Conservation (phyloP, 805 yeast genomes). For the Komagataella pastoris region DNA sequence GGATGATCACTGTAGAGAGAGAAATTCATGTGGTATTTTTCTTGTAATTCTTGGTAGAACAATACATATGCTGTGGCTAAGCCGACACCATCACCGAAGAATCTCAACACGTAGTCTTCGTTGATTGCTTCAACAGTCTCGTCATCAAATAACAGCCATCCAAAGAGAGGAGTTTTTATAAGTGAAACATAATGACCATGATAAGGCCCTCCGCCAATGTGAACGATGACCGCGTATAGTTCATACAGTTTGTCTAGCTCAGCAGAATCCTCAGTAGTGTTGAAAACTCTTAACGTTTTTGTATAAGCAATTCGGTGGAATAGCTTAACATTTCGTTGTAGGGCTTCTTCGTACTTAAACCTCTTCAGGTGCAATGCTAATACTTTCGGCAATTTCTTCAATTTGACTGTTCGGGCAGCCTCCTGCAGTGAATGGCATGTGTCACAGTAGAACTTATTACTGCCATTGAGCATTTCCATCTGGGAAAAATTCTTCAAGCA, state of each 20-base stretch:
- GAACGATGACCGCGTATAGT: conserved; percentile 77
- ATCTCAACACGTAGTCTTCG: conserved; percentile 69
- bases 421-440: conserved; percentile 84
- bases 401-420: conserved; percentile 79
- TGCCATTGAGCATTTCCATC: conserved; percentile 72
- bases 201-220: conserved; percentile 95
- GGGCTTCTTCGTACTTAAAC: conserved; percentile 79
- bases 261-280: conserved; percentile 44
- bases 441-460: conserved; percentile 90
- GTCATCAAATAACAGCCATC: conserved; percentile 93
- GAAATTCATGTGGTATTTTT: conserved; percentile 15
- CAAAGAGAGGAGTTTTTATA: conserved; percentile 61
- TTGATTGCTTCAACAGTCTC: conserved; percentile 86
- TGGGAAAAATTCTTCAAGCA: conserved; percentile 74
- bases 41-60: conserved; percentile 56
- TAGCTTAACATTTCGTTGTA: conserved; percentile 71
- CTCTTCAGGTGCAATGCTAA: conserved; percentile 80
- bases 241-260: conserved; percentile 57
- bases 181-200: conserved; percentile 93
- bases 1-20: background rate
- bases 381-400: conserved; percentile 64
- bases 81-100: conserved; percentile 81
- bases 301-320: conserved; percentile 82
- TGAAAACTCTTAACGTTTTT: conserved; percentile 50
- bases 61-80: conserved; percentile 86